Evolutionary conservation across 371 early-diverging fungal genomes (phyloP).

Genomic region (Apophysomyces ossiformis): DNA sequence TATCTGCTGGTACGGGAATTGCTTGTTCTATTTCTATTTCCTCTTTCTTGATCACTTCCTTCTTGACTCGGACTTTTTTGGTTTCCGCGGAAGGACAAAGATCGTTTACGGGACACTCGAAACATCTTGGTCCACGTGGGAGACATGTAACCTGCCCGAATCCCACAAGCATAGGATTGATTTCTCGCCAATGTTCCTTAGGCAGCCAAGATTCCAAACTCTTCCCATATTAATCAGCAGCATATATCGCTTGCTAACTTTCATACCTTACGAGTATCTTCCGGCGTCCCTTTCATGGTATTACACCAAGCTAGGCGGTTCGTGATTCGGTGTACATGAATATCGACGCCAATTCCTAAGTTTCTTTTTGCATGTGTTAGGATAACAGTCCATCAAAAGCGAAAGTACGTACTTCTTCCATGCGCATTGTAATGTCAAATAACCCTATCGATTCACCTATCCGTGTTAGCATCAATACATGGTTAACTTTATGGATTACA

Average conservation of each 20-base stretch:
- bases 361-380: slow-evolving; percentile 46
- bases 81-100: slow-evolving; percentile 67
- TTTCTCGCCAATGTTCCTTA: slow-evolving; percentile 82
- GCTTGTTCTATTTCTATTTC: neutral
- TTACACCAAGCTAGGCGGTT: slow-evolving; percentile 92
- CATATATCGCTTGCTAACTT: neutral
- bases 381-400: neutral
- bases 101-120: slow-evolving; percentile 79
- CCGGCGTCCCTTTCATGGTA: slow-evolving; percentile 73
- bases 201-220: slow-evolving; percentile 89
- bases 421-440: slow-evolving; percentile 83
- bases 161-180: slow-evolving; percentile 95
- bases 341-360: slow-evolving; percentile 98
- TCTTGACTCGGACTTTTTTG: slow-evolving; percentile 21
- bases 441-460: slow-evolving; percentile 54
- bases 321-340: slow-evolving; percentile 96
- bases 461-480: neutral
- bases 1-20: neutral
- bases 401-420: slow-evolving; percentile 72
- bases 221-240: slow-evolving; percentile 28
- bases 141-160: slow-evolving; percentile 93
- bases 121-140: slow-evolving; percentile 83
- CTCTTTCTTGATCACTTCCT: neutral
- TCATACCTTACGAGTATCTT: slow-evolving; percentile 77
- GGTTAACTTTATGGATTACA: neutral